Evolutionary conservation across 768 basidiomycete genomes (phyloP).

Genomic region (Mycena polygramma): DNA sequence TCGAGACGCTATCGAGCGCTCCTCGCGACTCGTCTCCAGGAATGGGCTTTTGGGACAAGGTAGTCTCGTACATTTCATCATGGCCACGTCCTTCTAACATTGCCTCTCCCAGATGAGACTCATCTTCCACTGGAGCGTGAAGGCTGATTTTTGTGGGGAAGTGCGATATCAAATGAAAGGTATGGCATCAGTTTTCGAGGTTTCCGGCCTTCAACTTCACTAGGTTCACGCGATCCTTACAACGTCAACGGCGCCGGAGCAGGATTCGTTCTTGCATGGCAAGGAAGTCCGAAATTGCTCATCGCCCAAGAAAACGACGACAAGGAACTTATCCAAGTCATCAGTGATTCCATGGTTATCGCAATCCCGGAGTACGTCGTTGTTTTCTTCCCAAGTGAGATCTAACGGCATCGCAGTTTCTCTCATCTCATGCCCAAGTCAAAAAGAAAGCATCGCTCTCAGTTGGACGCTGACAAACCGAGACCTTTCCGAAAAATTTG

Average conservation of each 20-base stretch:
- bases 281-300: slow-evolving; percentile 76
- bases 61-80: slow-evolving; percentile 43
- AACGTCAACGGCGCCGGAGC: slow-evolving; percentile 77
- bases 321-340: slow-evolving; percentile 85
- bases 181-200: slow-evolving; percentile 43
- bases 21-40: slow-evolving; percentile 86
- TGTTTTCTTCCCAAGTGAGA: background rate
- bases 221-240: slow-evolving; percentile 89
- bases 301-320: slow-evolving; percentile 81
- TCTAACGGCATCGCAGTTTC: slow-evolving; percentile 31
- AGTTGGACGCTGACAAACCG: slow-evolving; percentile 33
- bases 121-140: slow-evolving; percentile 86
- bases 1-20: slow-evolving; percentile 85
- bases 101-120: slow-evolving; percentile 68
- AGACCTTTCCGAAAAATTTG: slow-evolving; percentile 75
- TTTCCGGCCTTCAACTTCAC: slow-evolving; percentile 18
- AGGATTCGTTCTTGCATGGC: slow-evolving; percentile 90
- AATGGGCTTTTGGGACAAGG: slow-evolving; percentile 97
- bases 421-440: slow-evolving; percentile 41
- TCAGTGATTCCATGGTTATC: slow-evolving; percentile 83
- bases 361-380: slow-evolving; percentile 84
- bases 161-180: slow-evolving; percentile 91
- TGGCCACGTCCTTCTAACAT: slow-evolving; percentile 3
- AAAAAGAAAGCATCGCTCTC: slow-evolving; percentile 39
- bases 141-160: slow-evolving; percentile 75